Base-by-base conservation (phyloP, 2,329 filamentous ascomycete species). In the Emericellopsis cladophorae region DNA sequence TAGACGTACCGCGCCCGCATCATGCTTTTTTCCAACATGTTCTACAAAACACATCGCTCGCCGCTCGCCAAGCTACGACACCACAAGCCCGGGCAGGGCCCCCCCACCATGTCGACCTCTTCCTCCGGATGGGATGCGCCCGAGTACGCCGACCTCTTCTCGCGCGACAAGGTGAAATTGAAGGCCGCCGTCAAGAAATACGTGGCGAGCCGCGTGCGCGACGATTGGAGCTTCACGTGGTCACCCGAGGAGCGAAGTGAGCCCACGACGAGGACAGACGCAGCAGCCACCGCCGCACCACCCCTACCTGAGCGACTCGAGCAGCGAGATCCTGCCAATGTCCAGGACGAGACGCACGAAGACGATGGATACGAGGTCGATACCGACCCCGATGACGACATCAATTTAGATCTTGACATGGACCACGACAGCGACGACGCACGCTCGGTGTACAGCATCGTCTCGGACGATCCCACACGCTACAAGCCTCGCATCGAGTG, bases 211-310 rank as follows among this genome's bases (percentile, higher is more conserved):
- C 74, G 68, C 47, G 61, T 81, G 33, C 70, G 67, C 45, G 67
- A 66, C 45, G 76, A 80, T 51, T 82, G 77, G 78, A 59, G 62
- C 1, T 81, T 78, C 50, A 48, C 60, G 29, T 80, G 76, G 76
- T 70, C 44, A 12, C 70, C 37, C 3, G 34, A 73, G 2, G 62
- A 59, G 10, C 18, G 15, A 18, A 36, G 31, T 34, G 18, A 21
- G 18, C 18, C 18, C 18, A 21, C 18, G 18, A 14, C 15, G 18
- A 21, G 31, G 12, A 10, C 14, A n/a, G 11, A 23, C 32, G 6
- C 18, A 11, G 16, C 16, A 26, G 11, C 16, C 38, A 10, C 15
- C 33, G 7, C n/a, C 8, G n/a, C 31, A 11, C 18, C 31, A 6
- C 9, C 22, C 10, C 14, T 14, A 7, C 36, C 36, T 10, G 43